Evolutionary conservation across 306 rosid species (phyloP), one percentile per base, ranked within the genome.

Genomic region (Glycine tomentella): DNA sequence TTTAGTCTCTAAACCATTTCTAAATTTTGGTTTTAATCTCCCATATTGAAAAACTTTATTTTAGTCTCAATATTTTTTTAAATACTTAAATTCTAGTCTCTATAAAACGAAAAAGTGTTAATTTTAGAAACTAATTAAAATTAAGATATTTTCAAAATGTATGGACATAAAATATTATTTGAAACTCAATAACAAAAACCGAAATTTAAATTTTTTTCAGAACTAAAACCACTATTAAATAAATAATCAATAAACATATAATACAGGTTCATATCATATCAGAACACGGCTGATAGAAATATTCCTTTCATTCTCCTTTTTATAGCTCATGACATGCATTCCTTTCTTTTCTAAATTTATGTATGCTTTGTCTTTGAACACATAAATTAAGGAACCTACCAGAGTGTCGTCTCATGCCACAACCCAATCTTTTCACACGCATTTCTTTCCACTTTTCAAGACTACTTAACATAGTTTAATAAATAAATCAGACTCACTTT

Each of bases 401-500:
- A 83, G 80, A 83, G 83, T 83, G 78, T 83, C 80, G 81, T 83
- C 80, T 75, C 74, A 8, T 16, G 42, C 65, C 81, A 79, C 9
- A 67, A 25, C 58, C 10, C 78, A 10, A 66, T 20, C 88, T 89
- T 87, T 86, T 75, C 78, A 57, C 74, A 59, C 77, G 74, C 75
- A 68, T 74, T 89, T 83, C 86, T 76, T 84, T 87, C 55, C 77
- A 49, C 85, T 67, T 82, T 77, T 2, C 66, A 42, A 52, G 77
- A 73, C 44, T n/a, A n/a, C n/a, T 57, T 3, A 12, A 3, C 25
- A 2, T 68, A 76, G 74, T 85, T 63, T 77, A 83, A 61, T 77
- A 3, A 68, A 66, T n/a, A 81, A 92, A 85, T 82, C 51, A 57
- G 46, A 68, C 81, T 73, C 81, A 66, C 89, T 87, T 81, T 86